These are phyloP conservation scores for Artemisia annua DNA, from an alignment of 129 eudicot genomes.

Conservation along the genomic window DNA sequence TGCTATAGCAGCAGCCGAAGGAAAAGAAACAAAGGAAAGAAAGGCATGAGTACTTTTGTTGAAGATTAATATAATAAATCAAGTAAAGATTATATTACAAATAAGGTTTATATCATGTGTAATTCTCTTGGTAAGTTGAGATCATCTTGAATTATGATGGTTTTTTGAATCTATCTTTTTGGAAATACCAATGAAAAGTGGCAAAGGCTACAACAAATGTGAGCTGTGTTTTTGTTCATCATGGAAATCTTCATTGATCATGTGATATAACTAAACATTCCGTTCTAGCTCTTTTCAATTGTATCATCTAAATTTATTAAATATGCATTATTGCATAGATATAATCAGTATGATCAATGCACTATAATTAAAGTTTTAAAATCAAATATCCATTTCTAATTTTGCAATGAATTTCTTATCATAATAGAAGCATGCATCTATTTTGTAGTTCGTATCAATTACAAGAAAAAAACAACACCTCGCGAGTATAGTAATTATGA, in stretches of 20 bases:
- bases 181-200: slow-evolving; percentile 36
- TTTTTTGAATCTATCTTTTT: slow-evolving; percentile 18
- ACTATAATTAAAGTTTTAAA: no score
- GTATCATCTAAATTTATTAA: no score
- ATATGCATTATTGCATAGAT: no score
- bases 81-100: not conserved
- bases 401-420: no score
- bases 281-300: no score
- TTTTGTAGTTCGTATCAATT: no score
- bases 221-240: slow-evolving; percentile 38
- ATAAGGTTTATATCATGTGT: slow-evolving; percentile 20
- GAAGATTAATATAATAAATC: slow-evolving; percentile 21
- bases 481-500: no score
- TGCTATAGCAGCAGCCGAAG: slow-evolving; percentile 8
- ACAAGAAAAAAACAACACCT: no score
- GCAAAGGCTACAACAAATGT: slow-evolving; percentile 30
- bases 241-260: slow-evolving; percentile 14
- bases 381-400: no score
- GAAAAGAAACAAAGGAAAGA: slow-evolving; percentile 38
- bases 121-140: slow-evolving; percentile 25
- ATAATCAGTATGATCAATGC: no score
- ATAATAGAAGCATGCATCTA: no score
- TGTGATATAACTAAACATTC: slow-evolving; percentile 11
- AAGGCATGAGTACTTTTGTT: slow-evolving; percentile 16
- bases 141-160: slow-evolving; percentile 20